Evolutionary conservation across 2,329 filamentous ascomycete species (phyloP).

Genomic region (Colletotrichum destructivum): DNA sequence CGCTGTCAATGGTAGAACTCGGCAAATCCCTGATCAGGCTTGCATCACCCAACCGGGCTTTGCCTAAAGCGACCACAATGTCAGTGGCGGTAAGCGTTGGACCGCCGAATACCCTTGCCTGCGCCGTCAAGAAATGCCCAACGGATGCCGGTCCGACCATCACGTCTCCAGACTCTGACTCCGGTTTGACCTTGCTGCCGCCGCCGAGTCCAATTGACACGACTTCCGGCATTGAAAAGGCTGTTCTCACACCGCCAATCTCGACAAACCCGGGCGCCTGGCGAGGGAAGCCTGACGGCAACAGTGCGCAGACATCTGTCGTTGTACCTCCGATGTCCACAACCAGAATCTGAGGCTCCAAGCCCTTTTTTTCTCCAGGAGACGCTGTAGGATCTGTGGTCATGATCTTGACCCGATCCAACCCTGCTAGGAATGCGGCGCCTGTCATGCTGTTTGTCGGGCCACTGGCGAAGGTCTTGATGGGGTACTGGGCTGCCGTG

Average conservation of each 20-base stretch:
- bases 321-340: constrained; percentile 75
- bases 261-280: constrained; percentile 72
- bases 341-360: constrained; percentile 59
- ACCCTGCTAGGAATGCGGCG: constrained; percentile 67
- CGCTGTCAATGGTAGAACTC: constrained; percentile 42
- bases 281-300: constrained; percentile 72
- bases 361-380: not conserved
- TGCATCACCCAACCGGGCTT: constrained; percentile 50
- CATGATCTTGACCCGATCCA: constrained; percentile 51
- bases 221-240: constrained; percentile 71
- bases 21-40: constrained; percentile 49
- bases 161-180: constrained; percentile 45
- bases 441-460: constrained; percentile 69
- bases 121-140: constrained; percentile 63
- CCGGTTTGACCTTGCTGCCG: constrained; percentile 55
- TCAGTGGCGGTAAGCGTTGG: constrained; percentile 67
- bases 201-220: constrained; percentile 71
- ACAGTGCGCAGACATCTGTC: constrained; percentile 71
- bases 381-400: constrained; percentile 10
- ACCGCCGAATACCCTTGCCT: constrained; percentile 69
- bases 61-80: constrained; percentile 59
- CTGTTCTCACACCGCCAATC: constrained; percentile 71
- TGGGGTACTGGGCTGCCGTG: constrained; percentile 63
- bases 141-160: constrained; percentile 71
- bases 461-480: constrained; percentile 68